Evolutionary conservation across 2,329 filamentous ascomycete genomes (phyloP).

Genomic region (Septoria petroselini): DNA sequence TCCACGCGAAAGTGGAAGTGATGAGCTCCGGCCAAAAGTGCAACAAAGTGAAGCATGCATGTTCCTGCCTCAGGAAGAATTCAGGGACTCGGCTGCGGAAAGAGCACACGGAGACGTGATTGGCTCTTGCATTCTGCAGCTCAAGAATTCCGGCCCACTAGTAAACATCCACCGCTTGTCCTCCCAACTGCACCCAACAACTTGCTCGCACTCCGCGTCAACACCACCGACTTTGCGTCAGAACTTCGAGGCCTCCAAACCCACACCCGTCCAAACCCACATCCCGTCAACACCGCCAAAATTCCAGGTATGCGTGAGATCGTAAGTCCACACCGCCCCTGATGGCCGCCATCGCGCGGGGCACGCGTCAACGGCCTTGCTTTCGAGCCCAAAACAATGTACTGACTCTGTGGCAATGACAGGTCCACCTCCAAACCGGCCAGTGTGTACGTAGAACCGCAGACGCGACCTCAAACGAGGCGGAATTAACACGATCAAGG

Average conservation of each 20-base stretch:
- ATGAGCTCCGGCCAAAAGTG: neutral
- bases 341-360: slow-evolving; percentile 38
- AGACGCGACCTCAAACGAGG: slow-evolving; percentile 25
- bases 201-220: neutral
- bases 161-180: slow-evolving; percentile 13
- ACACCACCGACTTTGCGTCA: slow-evolving; percentile 19
- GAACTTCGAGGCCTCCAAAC: neutral
- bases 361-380: slow-evolving; percentile 43
- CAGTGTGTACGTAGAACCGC: slow-evolving; percentile 76
- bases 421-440: slow-evolving; percentile 99
- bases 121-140: slow-evolving; percentile 4
- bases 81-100: neutral
- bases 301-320: slow-evolving; percentile 64
- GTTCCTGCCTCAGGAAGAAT: slow-evolving; percentile 11
- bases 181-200: slow-evolving; percentile 7
- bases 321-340: slow-evolving; percentile 50
- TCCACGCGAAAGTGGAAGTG: neutral
- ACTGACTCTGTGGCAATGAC: slow-evolving; percentile 55
- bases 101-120: neutral
- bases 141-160: slow-evolving; percentile 8
- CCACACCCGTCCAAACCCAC: neutral
- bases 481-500: slow-evolving; percentile 52
- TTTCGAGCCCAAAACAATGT: slow-evolving; percentile 44
- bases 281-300: slow-evolving; percentile 24
- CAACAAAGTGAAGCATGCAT: neutral